These are phyloP conservation scores for Clonostachys rosea DNA, from an alignment of 2,329 filamentous ascomycete species.

Conservation along the genomic window DNA sequence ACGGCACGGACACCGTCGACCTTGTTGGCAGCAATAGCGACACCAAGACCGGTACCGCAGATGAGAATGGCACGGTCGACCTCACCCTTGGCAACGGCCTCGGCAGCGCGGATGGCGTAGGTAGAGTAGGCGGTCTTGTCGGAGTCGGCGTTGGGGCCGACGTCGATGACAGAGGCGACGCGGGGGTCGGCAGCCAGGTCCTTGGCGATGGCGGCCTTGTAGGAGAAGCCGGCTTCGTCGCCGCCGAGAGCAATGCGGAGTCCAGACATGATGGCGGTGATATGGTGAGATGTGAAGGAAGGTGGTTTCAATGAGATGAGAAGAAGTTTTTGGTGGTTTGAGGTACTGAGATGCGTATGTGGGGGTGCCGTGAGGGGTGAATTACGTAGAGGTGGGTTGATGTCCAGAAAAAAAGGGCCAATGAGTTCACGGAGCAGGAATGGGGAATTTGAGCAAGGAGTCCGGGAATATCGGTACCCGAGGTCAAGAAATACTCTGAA, in stretches of 20 bases:
- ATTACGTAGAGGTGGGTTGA: too few species aligned
- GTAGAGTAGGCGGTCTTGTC: constrained; percentile 83
- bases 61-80: constrained; percentile 76
- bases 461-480: too few species aligned
- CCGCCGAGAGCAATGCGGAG: constrained; percentile 8
- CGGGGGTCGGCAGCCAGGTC: constrained; percentile 64
- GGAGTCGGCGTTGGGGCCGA: constrained; percentile 59
- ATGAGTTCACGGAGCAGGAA: too few species aligned
- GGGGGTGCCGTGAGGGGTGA: too few species aligned
- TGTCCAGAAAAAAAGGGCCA: too few species aligned
- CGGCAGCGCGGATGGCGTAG: constrained; percentile 67
- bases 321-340: too few species aligned
- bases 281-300: not conserved
- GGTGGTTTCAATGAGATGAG: too few species aligned
- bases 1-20: constrained; percentile 78
- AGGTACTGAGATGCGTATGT: too few species aligned
- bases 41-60: constrained; percentile 83
- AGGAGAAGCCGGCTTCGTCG: constrained; percentile 65
- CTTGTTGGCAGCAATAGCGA: constrained; percentile 84
- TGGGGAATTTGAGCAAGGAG: too few species aligned
- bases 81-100: constrained; percentile 54
- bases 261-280: not conserved
- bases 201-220: constrained; percentile 73
- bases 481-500: too few species aligned
- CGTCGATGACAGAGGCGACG: constrained; percentile 66